Conservation (phyloP, 371 early-diverging fungal species). For the Lichtheimia corymbifera region DNA sequence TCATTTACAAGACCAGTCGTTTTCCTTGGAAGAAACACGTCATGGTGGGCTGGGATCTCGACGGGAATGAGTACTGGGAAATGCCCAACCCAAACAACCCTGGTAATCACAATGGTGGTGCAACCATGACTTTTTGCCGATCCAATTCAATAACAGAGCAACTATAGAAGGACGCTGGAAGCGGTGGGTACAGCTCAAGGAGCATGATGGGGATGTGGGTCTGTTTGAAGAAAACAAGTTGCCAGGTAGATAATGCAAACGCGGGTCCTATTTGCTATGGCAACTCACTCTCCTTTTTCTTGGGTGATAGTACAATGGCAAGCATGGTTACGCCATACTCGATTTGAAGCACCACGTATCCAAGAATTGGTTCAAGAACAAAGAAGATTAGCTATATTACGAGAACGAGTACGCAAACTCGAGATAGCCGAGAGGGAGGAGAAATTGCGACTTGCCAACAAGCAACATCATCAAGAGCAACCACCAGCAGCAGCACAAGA, state of each 20-base stretch:
- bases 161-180: slow-evolving; percentile 44
- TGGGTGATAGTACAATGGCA: slow-evolving; percentile 65
- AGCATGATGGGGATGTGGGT: slow-evolving; percentile 24
- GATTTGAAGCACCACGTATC: slow-evolving; percentile 55
- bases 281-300: slow-evolving; percentile 7
- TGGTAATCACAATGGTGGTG: slow-evolving; percentile 23
- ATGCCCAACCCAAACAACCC: slow-evolving; percentile 56
- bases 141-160: neutral
- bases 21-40: slow-evolving; percentile 62
- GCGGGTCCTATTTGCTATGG: neutral
- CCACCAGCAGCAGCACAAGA: neutral
- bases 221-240: slow-evolving; percentile 51
- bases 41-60: slow-evolving; percentile 61
- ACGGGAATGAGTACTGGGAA: slow-evolving; percentile 76
- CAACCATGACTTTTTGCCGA: neutral
- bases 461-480: neutral
- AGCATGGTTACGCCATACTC: slow-evolving; percentile 71
- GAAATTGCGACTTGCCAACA: neutral
- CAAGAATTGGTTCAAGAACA: slow-evolving; percentile 48
- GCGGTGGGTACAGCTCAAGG: slow-evolving; percentile 50
- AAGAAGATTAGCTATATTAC: slow-evolving; percentile 36
- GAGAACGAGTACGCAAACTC: slow-evolving; percentile 52
- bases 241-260: slow-evolving; percentile 47
- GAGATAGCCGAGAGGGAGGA: neutral
- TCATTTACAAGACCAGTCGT: slow-evolving; percentile 33